Conservation (phyloP, 2,329 filamentous ascomycete species). For the Aspergillus sp. region DNA sequence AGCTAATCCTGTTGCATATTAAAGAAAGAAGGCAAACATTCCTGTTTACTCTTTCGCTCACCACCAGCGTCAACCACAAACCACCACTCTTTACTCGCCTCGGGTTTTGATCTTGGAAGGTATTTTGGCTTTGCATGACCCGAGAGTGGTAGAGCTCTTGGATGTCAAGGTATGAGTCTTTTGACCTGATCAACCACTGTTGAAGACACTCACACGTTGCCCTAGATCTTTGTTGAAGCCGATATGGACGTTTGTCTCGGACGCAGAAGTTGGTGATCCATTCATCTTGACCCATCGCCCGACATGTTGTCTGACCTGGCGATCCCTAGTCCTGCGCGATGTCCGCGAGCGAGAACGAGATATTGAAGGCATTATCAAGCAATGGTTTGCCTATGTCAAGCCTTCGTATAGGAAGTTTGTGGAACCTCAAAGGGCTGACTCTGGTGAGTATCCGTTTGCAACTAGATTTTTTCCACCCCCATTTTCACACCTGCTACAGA, state of each 20-base stretch:
- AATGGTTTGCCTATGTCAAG: conserved; percentile 96
- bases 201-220: conserved; percentile 8
- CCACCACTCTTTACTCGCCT: conserved; percentile 89
- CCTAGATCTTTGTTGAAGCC: conserved; percentile 87
- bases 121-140: conserved; percentile 91
- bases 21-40: conserved; percentile 65
- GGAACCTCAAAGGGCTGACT: conserved; percentile 83
- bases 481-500: conserved; percentile 48
- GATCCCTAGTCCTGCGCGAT: conserved; percentile 71
- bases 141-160: conserved; percentile 76
- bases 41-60: conserved; percentile 94
- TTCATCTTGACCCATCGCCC: not conserved
- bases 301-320: conserved; percentile 16
- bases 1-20: conserved; percentile 12
- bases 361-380: conserved; percentile 93
- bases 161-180: conserved; percentile 72
- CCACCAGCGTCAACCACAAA: conserved; percentile 74
- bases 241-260: conserved; percentile 93
- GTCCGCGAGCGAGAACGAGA: conserved; percentile 85
- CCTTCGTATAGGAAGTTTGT: conserved; percentile 95
- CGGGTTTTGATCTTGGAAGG: conserved; percentile 94
- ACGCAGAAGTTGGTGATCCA: conserved; percentile 64
- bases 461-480: too few species aligned
- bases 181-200: not conserved
- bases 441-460: conserved; percentile 51